Conservation (phyloP, 2,329 filamentous ascomycete genomes). For the Xylariaceae sp. region DNA sequence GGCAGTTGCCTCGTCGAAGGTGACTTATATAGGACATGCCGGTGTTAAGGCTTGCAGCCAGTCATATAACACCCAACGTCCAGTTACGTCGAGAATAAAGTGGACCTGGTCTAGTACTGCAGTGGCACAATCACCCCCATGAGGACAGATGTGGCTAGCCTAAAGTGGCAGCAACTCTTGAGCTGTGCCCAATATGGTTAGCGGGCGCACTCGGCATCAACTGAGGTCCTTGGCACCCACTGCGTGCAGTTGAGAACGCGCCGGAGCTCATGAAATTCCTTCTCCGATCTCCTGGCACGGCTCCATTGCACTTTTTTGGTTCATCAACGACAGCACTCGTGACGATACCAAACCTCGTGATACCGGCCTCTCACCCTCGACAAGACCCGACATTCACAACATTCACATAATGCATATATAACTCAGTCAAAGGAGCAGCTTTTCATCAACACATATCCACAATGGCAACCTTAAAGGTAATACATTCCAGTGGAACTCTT, state of each 20-base stretch:
- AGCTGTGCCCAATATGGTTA: too few species aligned
- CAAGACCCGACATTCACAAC: not conserved
- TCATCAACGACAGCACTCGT: constrained; percentile 5
- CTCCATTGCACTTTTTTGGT: constrained; percentile 24
- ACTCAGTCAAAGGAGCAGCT: not conserved
- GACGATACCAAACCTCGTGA: constrained; percentile 4
- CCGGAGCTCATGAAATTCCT: constrained; percentile 30
- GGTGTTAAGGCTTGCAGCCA: too few species aligned
- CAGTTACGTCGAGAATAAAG: too few species aligned
- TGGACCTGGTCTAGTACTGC: too few species aligned
- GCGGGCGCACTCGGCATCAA: too few species aligned
- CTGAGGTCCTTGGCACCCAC: too few species aligned
- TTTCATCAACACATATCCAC: constrained; percentile 5
- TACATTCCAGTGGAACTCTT: not conserved
- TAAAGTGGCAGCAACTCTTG: too few species aligned
- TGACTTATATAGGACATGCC: too few species aligned
- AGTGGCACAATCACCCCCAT: too few species aligned
- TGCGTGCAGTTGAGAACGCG: not conserved
- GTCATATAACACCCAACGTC: too few species aligned
- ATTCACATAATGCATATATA: constrained; percentile 4
- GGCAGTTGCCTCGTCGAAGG: too few species aligned
- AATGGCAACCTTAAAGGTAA: constrained; percentile 29
- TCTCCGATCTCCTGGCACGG: constrained; percentile 17
- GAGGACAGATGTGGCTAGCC: too few species aligned
- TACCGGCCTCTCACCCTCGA: not conserved